Conservation (phyloP, 2,329 filamentous ascomycete genomes). For the Fusarium tupiense region DNA sequence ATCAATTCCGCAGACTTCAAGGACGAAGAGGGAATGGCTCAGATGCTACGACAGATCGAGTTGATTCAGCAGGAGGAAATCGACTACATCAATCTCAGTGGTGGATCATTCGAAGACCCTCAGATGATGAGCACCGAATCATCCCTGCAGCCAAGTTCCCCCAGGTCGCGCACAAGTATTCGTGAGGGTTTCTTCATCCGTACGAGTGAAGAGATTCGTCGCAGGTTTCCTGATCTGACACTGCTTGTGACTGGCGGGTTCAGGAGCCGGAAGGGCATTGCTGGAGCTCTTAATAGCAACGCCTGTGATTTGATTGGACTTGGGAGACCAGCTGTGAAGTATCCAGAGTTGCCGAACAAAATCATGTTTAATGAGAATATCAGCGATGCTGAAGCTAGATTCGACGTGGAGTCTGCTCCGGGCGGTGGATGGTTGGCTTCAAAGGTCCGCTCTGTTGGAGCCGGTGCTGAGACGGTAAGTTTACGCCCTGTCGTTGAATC, state of each 20-base stretch:
- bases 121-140: neutral
- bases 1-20: neutral
- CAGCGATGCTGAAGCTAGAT: fast-evolving
- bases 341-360: neutral
- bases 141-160: fast-evolving
- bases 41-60: neutral
- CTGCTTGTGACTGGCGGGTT: neutral
- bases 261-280: neutral
- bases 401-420: neutral
- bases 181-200: neutral
- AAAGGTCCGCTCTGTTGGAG: neutral
- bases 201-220: neutral
- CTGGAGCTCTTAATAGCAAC: neutral
- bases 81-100: neutral
- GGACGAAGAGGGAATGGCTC: neutral
- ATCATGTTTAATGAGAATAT: neutral
- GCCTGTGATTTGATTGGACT: neutral
- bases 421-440: neutral
- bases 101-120: neutral
- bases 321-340: neutral
- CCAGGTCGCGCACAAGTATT: fast-evolving
- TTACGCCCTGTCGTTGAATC: too few relatives aligned
- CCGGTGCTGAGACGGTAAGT: neutral
- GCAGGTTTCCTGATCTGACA: neutral
- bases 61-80: neutral